Base-by-base conservation (phyloP, 2,329 filamentous ascomycete species). In the Trichoderma brevicompactum region DNA sequence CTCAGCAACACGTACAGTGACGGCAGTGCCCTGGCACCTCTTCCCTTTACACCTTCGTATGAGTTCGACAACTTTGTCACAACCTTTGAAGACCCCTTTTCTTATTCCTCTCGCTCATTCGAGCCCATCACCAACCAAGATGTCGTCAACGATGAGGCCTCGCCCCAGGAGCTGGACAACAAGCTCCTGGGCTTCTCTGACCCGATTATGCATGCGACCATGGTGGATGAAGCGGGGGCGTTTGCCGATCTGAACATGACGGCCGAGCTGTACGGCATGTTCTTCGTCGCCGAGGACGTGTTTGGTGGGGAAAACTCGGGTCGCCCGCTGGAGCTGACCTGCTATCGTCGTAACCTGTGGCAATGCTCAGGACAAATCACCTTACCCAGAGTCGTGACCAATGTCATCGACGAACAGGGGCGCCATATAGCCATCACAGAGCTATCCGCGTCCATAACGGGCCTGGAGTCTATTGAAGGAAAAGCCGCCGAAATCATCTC, bases 401-500 rank as follows among this genome's bases (percentile, higher is more conserved):
- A 91, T 67, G 83, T 93, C 73, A 75, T 86, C 63, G 81, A 85
- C 69, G 94, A 94, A 13, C 91, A 96, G 69, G 90, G 92, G 53
- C 89, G 89, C 46, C 89, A 92, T 59, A 85, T 92, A 23, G 89
- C 92, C 46, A 86, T 95, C 4, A 87, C 91, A 50, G 87, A 96
- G 67, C 78, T 96, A 68, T 90, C 92, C 67, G 88, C 95, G 23
- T 89, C 90, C 41, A 92, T 98, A 60, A 91, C 91, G 0, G 94
- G 92, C 1, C 87, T 91, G 3, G 94, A 98, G 77, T 96, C 92
- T 5, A 96, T 97, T 56, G 94, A 98, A 75, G 92, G 92, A 55
- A 96, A 96, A 73, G 73, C 87, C 0, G 94, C 96, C 6, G 96
- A 97, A 78, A 96, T 98, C 67, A 97, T 98, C 66, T 95, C 91